Evolutionary conservation across 2,329 filamentous ascomycete species (phyloP).

Genomic region (Aspergillus sp.): DNA sequence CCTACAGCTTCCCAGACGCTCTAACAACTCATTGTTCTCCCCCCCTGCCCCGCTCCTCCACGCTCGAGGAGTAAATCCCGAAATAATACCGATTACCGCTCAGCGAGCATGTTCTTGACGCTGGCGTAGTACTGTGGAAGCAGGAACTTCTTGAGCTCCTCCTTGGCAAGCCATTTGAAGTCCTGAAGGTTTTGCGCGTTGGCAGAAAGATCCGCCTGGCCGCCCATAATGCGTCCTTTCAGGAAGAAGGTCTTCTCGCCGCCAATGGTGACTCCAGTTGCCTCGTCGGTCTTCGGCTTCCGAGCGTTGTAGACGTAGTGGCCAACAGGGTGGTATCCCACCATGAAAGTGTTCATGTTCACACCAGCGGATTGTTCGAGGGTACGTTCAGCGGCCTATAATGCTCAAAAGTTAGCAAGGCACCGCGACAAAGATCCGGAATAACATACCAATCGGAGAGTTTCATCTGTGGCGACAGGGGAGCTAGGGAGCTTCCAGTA

Average conservation of each 20-base stretch:
- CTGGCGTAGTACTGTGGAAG: conserved; percentile 68
- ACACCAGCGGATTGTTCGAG: conserved; percentile 74
- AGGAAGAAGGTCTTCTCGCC: conserved; percentile 92
- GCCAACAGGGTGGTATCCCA: conserved; percentile 85
- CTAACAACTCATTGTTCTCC: conserved; percentile 4
- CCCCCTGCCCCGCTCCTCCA: not conserved
- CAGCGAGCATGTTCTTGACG: conserved; percentile 79
- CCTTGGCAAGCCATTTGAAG: conserved; percentile 89
- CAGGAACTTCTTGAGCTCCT: conserved; percentile 74
- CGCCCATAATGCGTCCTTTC: conserved; percentile 94
- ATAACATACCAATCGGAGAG: conserved; percentile 73
- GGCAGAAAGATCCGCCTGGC: conserved; percentile 76
- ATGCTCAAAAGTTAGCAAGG: conserved; percentile 4
- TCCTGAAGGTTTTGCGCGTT: conserved; percentile 74
- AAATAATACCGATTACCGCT: conserved; percentile 58
- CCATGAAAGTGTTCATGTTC: conserved; percentile 99
- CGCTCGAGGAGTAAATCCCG: not conserved
- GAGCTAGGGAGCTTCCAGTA: conserved; percentile 82
- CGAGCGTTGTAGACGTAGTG: conserved; percentile 66
- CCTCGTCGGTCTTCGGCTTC: conserved; percentile 45
- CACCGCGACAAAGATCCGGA: not conserved
- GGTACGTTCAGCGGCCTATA: conserved; percentile 76
- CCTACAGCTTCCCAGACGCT: conserved; percentile 5
- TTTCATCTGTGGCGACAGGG: conserved; percentile 68
- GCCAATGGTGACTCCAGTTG: conserved; percentile 41